These are phyloP conservation scores for Cyclotella choctawhatcheeana DNA, from an alignment of 108 stramenopile genomes.

Conservation along the genomic window DNA sequence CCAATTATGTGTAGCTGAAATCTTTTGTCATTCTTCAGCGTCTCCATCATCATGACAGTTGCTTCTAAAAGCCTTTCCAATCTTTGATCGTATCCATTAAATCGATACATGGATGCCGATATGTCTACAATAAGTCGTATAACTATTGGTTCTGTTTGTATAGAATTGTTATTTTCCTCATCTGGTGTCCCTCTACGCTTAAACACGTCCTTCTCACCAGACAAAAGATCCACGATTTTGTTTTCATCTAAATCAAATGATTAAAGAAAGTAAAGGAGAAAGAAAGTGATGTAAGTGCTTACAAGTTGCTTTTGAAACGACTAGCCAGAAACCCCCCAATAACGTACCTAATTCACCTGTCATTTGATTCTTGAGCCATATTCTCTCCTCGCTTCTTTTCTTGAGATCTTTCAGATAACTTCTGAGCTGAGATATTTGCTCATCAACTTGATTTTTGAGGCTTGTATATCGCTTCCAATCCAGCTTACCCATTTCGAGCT, in stretches of 20 bases:
- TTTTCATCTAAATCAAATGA: slow-evolving; percentile 71
- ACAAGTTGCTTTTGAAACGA: no score
- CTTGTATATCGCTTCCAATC: slow-evolving; percentile 78
- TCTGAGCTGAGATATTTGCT: slow-evolving; percentile 64
- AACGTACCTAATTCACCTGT: slow-evolving; percentile 67
- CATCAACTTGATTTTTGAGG: slow-evolving; percentile 58
- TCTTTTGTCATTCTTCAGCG: slow-evolving; percentile 61
- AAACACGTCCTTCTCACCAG: slow-evolving; percentile 86
- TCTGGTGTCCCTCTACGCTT: slow-evolving; percentile 76
- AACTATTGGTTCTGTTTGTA: slow-evolving; percentile 44
- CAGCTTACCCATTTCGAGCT: slow-evolving; percentile 79
- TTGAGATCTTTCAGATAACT: slow-evolving; percentile 60
- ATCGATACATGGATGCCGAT: slow-evolving; percentile 90
- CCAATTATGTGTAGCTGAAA: slow-evolving; percentile 78
- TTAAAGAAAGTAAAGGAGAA: background rate
- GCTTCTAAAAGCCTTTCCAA: slow-evolving; percentile 82
- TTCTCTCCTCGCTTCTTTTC: slow-evolving; percentile 63
- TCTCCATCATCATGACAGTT: slow-evolving; percentile 88
- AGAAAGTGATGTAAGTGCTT: background rate
- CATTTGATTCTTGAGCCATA: slow-evolving; percentile 80
- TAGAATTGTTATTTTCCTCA: slow-evolving; percentile 22
- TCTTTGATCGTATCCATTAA: slow-evolving; percentile 87
- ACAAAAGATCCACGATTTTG: slow-evolving; percentile 79
- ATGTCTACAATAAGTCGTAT: slow-evolving; percentile 82
- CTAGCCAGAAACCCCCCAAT: no score